A percentile compares a stretch with the other conserved stretches of the same genome.
Conservation (phyloP, 2,329 filamentous ascomycete genomes). For the Ascochyta viciae-villosae region DNA sequence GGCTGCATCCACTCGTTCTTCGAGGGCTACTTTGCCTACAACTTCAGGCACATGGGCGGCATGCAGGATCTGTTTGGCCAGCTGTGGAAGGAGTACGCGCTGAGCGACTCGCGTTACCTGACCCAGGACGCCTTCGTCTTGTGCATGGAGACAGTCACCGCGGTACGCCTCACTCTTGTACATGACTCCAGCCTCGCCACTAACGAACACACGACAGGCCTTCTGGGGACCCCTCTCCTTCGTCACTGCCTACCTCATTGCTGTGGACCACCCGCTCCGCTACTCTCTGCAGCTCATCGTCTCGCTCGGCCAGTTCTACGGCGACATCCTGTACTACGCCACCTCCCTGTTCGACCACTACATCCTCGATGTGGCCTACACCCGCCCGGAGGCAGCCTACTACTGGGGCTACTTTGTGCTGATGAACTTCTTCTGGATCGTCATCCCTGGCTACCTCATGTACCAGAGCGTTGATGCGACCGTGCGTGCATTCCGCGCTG, state of each 20-base stretch:
- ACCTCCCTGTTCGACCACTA: conserved; percentile 68
- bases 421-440: conserved; percentile 72
- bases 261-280: conserved; percentile 62
- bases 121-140: conserved; percentile 80
- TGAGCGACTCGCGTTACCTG: conserved; percentile 87
- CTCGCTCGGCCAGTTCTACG: conserved; percentile 69
- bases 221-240: conserved; percentile 70
- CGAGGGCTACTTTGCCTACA: conserved; percentile 81
- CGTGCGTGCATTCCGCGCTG: conserved; percentile 44
- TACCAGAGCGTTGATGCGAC: conserved; percentile 43
- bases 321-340: conserved; percentile 69
- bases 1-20: conserved; percentile 80
- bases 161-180: conserved; percentile 59
- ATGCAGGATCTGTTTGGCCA: conserved; percentile 79
- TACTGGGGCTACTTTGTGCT: conserved; percentile 72
- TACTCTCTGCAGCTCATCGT: conserved; percentile 67
- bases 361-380: conserved; percentile 61
- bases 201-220: conserved; percentile 47
- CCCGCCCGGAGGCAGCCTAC: conserved; percentile 67
- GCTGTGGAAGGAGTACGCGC: conserved; percentile 90
- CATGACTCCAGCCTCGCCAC: neutral
- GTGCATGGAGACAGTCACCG: conserved; percentile 85
- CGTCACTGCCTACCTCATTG: conserved; percentile 62
- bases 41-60: conserved; percentile 70
- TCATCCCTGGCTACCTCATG: conserved; percentile 58